A percentile compares a stretch with the other conserved stretches of the same genome.
phyloP scores from a whole-genome alignment of 495 filamentous ascomycete genomes.

The Echria macrotheca region DNA sequence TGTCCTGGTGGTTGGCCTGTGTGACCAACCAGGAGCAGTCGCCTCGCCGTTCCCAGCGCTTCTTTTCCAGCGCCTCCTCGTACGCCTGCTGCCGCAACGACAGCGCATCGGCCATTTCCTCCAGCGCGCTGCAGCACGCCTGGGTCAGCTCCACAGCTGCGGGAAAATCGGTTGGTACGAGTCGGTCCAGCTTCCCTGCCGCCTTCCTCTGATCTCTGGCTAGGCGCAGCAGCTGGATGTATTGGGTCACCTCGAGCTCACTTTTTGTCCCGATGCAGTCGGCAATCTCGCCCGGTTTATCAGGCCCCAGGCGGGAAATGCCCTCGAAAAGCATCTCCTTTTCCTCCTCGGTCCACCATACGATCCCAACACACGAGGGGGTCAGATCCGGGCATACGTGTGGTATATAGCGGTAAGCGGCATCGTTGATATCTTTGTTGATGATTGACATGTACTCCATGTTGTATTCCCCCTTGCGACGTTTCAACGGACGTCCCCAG shows the following conservation, averaged over 20 bases:
- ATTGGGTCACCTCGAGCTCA: slow-evolving; percentile 65
- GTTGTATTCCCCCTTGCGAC: slow-evolving; percentile 38
- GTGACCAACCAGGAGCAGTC: slow-evolving; percentile 15
- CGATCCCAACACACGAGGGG: slow-evolving; percentile 58
- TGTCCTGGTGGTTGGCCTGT: slow-evolving; percentile 19
- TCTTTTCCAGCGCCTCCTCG: slow-evolving; percentile 50
- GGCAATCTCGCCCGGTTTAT: slow-evolving; percentile 57
- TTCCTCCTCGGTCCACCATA: slow-evolving; percentile 63
- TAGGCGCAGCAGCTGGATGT: slow-evolving; percentile 55
- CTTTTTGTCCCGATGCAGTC: slow-evolving; percentile 63
- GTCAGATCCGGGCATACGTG: slow-evolving; percentile 15
- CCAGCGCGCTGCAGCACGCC: slow-evolving; percentile 60
- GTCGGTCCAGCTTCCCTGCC: background rate
- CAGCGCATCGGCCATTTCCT: slow-evolving; percentile 59
- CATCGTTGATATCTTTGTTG: slow-evolving; percentile 48
- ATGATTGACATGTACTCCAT: slow-evolving; percentile 54
- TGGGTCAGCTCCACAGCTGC: slow-evolving; percentile 68
- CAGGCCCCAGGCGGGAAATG: slow-evolving; percentile 56
- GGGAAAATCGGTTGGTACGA: slow-evolving; percentile 49
- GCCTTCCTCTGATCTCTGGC: slow-evolving; percentile 7
- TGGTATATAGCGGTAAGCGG: slow-evolving; percentile 24
- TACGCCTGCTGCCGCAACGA: slow-evolving; percentile 49
- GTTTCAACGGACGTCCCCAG: slow-evolving; percentile 24
- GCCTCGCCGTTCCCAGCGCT: slow-evolving; percentile 50
- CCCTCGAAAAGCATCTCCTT: slow-evolving; percentile 63